phyloP scores from a whole-genome alignment of 441 rosid species.

The Jatropha multifida region DNA sequence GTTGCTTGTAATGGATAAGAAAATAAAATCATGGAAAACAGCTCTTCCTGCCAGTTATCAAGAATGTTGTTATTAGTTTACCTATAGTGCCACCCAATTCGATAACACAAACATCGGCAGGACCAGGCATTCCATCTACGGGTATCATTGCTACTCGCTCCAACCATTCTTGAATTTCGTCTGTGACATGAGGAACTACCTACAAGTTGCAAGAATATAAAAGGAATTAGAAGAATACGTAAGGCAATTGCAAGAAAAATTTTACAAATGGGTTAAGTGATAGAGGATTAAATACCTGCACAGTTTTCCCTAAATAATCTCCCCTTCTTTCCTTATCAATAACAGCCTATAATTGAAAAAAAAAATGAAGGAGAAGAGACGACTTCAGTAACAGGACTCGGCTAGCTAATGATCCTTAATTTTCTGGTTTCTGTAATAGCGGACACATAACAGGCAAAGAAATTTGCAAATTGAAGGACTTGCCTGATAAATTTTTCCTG shows the following conservation, averaged over 20 bases:
- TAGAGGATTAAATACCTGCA: constrained; percentile 57
- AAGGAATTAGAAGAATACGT: not conserved
- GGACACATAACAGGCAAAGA: not conserved
- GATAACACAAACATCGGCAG: constrained; percentile 87
- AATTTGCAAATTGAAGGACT: constrained; percentile 11
- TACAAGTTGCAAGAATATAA: constrained; percentile 24
- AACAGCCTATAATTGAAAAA: constrained; percentile 44
- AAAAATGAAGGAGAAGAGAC: not conserved
- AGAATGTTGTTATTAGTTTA: constrained; percentile 23
- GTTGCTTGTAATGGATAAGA: not conserved
- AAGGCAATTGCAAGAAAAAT: constrained; percentile 3
- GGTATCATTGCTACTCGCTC: constrained; percentile 71
- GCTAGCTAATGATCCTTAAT: not conserved
- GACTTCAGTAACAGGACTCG: not conserved
- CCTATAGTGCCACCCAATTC: constrained; percentile 97
- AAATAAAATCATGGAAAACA: constrained; percentile 1
- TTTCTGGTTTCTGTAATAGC: not conserved
- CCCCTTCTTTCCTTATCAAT: constrained; percentile 92
- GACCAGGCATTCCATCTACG: constrained; percentile 66
- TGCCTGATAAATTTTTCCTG: constrained; percentile 92
- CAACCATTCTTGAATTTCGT: constrained; percentile 89
- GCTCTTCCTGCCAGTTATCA: not conserved
- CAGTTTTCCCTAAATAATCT: constrained; percentile 92
- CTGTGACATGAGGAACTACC: constrained; percentile 91
- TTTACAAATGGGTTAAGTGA: constrained; percentile 9